These are phyloP conservation scores for Malassezia cuniculi DNA, from an alignment of 1,284 basidiomycete genomes.

Conservation along the genomic window DNA sequence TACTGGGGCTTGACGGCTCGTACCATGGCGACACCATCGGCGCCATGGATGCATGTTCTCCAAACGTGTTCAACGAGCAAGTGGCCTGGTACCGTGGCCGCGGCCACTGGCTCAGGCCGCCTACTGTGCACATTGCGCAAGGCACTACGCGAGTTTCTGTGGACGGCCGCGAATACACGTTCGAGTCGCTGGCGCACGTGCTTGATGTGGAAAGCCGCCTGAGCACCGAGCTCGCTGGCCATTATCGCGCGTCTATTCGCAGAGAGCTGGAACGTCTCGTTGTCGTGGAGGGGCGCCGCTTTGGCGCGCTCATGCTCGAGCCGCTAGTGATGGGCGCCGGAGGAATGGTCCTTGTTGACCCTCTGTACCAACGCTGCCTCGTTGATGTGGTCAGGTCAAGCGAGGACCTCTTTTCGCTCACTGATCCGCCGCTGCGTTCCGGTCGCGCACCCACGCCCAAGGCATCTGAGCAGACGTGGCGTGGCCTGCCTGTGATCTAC, in stretches of 20 bases:
- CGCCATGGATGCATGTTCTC: constrained; percentile 84
- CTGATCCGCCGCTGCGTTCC: constrained; percentile 23
- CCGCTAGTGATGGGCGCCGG: constrained; percentile 89
- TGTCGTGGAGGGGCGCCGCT: constrained; percentile 42
- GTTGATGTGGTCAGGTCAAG: constrained; percentile 63
- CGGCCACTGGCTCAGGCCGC: constrained; percentile 86
- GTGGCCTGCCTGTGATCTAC: constrained; percentile 76
- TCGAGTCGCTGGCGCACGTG: constrained; percentile 52
- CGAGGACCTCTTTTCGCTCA: constrained; percentile 47
- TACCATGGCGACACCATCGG: constrained; percentile 98
- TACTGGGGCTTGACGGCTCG: constrained; percentile 78
- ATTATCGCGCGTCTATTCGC: constrained; percentile 58
- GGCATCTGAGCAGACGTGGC: constrained; percentile 48
- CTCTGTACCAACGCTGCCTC: constrained; percentile 79
- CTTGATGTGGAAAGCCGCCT: constrained; percentile 64
- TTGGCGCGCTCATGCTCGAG: constrained; percentile 70
- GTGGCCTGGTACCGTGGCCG: constrained; percentile 92
- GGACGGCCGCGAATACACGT: constrained; percentile 6
- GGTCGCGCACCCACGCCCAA: constrained; percentile 24
- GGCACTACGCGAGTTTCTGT: constrained; percentile 12
- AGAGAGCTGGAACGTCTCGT: constrained; percentile 51
- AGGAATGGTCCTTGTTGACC: constrained; percentile 95
- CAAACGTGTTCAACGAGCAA: constrained; percentile 63
- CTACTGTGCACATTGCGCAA: constrained; percentile 55
- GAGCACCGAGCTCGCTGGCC: constrained; percentile 52